These are phyloP conservation scores for Aspergillus ellipticus DNA, from an alignment of 495 filamentous ascomycete species.

Conservation along the genomic window DNA sequence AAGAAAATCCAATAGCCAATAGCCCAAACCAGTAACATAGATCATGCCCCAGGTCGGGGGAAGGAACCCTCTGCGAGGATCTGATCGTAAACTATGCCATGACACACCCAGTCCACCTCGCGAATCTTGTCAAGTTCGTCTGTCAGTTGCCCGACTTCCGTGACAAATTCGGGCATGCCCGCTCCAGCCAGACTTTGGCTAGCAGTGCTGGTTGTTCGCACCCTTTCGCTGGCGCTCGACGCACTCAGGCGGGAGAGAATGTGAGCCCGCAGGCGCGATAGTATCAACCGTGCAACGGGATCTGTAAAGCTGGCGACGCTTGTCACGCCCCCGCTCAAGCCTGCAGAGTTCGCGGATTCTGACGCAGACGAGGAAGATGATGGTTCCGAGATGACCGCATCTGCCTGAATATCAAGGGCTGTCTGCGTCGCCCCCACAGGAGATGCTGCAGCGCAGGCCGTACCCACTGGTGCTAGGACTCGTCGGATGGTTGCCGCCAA, in stretches of 20 bases:
- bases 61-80: slow-evolving; percentile 43
- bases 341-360: slow-evolving; percentile 9
- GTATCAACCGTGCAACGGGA: slow-evolving; percentile 77
- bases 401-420: slow-evolving; percentile 33
- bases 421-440: slow-evolving; percentile 32
- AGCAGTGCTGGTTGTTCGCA: slow-evolving; percentile 74
- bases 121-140: slow-evolving; percentile 74
- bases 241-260: slow-evolving; percentile 73
- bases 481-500: slow-evolving; percentile 50
- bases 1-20: not conserved
- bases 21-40: no score
- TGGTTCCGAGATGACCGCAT: slow-evolving; percentile 10
- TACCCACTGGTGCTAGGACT: slow-evolving; percentile 48
- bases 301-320: slow-evolving; percentile 54
- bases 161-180: slow-evolving; percentile 88
- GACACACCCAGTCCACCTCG: slow-evolving; percentile 73
- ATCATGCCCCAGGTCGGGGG: not conserved
- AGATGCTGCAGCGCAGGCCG: slow-evolving; percentile 33
- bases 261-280: slow-evolving; percentile 69
- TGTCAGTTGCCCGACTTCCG: slow-evolving; percentile 73
- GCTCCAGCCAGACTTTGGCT: slow-evolving; percentile 75
- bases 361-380: slow-evolving; percentile 13
- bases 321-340: slow-evolving; percentile 2
- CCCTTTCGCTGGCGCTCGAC: slow-evolving; percentile 72
- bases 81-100: slow-evolving; percentile 76